Percentiles rank a stretch among this genome's conserved stretches.
phyloP scores from a whole-genome alignment of 441 rosid species.

The Erodium trifolium region DNA sequence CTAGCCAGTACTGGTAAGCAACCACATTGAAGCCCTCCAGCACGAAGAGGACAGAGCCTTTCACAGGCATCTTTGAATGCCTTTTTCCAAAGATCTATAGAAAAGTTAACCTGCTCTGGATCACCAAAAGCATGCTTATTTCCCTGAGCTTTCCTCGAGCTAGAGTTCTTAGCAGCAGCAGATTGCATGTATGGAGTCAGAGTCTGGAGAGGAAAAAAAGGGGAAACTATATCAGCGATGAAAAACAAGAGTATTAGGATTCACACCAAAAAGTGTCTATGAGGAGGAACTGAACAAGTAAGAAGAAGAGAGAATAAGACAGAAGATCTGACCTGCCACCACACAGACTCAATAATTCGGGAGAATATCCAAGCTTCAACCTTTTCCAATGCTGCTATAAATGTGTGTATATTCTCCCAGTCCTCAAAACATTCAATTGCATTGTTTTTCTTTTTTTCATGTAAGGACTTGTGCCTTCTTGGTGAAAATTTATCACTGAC shows the following conservation, averaged over 20 bases:
- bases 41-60: conserved; percentile 95
- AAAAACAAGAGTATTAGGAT: background rate
- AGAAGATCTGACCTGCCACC: conserved; percentile 81
- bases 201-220: conserved; percentile 40
- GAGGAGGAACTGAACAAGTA: no score
- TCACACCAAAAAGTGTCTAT: background rate
- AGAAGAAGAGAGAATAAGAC: no score
- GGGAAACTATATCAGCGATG: conserved; percentile 6
- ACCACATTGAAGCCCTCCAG: conserved; percentile 87
- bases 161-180: conserved; percentile 40
- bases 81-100: conserved; percentile 81
- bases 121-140: conserved; percentile 36
- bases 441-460: conserved; percentile 23
- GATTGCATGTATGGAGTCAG: conserved; percentile 93
- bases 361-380: conserved; percentile 95
- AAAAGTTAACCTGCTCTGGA: conserved; percentile 62
- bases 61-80: conserved; percentile 94
- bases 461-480: conserved; percentile 50
- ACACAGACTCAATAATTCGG: conserved; percentile 76
- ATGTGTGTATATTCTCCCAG: conserved; percentile 53
- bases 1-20: conserved; percentile 66
- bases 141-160: conserved; percentile 38
- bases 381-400: conserved; percentile 60
- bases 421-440: conserved; percentile 28
- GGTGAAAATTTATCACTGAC: conserved; percentile 5